Conservation (phyloP, 331 rosid species). For the Malus hybrid region DNA sequence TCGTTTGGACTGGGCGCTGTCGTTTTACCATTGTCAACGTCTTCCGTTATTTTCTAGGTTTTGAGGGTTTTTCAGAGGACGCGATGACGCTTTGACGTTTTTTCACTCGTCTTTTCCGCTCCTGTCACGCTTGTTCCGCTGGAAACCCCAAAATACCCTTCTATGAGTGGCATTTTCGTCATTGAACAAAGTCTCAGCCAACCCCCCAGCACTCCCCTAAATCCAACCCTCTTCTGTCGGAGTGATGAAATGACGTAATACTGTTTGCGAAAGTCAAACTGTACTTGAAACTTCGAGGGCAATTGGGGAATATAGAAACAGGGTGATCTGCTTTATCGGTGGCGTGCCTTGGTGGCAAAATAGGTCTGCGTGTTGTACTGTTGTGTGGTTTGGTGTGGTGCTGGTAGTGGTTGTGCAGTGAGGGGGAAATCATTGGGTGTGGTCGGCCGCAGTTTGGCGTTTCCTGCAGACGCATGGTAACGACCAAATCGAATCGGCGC, state of each 20-base stretch:
- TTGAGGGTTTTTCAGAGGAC: conserved; percentile 4
- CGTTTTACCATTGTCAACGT: not conserved
- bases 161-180: conserved; percentile 9
- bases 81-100: conserved; percentile 25
- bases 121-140: not conserved
- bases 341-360: conserved; percentile 77
- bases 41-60: not conserved
- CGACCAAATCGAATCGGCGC: not conserved
- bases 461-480: conserved; percentile 14
- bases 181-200: not conserved
- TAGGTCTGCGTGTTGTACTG: conserved; percentile 28
- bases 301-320: conserved; percentile 13
- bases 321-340: conserved; percentile 32
- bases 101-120: conserved; percentile 12
- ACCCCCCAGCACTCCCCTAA: not conserved
- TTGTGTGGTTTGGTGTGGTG: conserved; percentile 19
- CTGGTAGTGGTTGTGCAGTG: not conserved
- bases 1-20: conserved; percentile 7
- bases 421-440: conserved; percentile 11
- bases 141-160: conserved; percentile 30
- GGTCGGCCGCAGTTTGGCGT: conserved; percentile 14
- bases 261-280: conserved; percentile 13
- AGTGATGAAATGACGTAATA: conserved; percentile 7
- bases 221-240: not conserved
- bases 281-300: conserved; percentile 1